Conservation (phyloP, 306 rosid species). For the Delonix regia region DNA sequence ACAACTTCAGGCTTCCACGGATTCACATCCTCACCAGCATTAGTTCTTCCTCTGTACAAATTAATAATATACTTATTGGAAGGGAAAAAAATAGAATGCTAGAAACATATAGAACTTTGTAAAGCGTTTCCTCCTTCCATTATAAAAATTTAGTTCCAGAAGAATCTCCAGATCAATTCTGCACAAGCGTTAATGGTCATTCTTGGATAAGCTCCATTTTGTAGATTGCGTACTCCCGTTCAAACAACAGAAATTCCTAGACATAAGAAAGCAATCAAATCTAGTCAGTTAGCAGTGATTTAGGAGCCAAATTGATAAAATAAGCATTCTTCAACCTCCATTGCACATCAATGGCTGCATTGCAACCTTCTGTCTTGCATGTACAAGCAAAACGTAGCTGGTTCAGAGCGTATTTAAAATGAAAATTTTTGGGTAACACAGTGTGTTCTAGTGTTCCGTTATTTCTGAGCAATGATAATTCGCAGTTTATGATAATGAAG, state of each 20-base stretch:
- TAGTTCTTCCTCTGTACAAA: background rate
- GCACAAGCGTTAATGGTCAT: background rate
- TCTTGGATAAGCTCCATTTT: background rate
- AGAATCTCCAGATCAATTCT: background rate
- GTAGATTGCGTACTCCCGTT: background rate
- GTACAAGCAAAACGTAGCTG: background rate
- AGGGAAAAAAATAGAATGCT: background rate
- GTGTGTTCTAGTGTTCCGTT: background rate
- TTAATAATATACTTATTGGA: too few relatives aligned
- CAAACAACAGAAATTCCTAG: background rate
- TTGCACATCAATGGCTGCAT: background rate
- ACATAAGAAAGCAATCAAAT: background rate
- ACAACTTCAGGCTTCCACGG: background rate
- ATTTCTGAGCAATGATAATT: conserved; percentile 9
- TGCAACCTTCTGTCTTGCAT: conserved; percentile 2
- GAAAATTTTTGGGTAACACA: background rate
- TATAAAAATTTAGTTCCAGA: background rate
- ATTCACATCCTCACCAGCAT: background rate
- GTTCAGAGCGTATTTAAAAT: background rate
- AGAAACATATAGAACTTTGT: background rate
- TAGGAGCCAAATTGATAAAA: background rate
- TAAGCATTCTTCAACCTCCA: background rate
- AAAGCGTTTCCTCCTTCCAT: background rate
- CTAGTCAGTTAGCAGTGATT: background rate
- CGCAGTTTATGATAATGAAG: conserved; percentile 8